Evolutionary conservation across 805 yeast species (phyloP).

Genomic region (Pichia thaimueangensis): DNA sequence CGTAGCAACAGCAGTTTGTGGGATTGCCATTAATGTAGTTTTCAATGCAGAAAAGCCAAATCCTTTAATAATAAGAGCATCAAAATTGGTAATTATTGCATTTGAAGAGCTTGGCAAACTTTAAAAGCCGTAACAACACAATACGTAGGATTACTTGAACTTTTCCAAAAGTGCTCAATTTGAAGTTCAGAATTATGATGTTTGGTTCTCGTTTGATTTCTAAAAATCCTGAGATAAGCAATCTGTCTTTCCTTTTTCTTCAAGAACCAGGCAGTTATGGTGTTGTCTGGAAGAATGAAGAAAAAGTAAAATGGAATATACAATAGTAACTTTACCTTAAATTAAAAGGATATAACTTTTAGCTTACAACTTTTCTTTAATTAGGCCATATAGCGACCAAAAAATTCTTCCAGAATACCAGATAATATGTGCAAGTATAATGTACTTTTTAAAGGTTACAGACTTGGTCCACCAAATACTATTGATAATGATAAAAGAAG

Average conservation of each 20-base stretch:
- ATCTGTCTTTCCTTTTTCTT: conserved; percentile 32
- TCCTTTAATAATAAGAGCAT: conserved; percentile 9
- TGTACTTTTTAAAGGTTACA: conserved; percentile 33
- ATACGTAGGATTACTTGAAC: conserved; percentile 37
- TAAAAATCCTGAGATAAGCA: conserved; percentile 3
- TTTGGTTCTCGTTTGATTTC: conserved; percentile 1
- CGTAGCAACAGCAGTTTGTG: conserved; percentile 33
- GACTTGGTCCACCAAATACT: conserved; percentile 28
- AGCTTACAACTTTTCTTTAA: conserved; percentile 36
- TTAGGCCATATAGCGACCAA: conserved; percentile 43
- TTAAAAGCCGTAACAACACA: conserved; percentile 29
- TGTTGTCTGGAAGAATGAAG: conserved; percentile 40
- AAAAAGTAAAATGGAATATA: conserved; percentile 24
- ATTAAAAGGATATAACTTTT: conserved; percentile 61
- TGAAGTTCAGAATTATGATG: conserved; percentile 38
- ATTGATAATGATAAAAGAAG: conserved; percentile 27
- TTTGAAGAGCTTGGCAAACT: conserved; percentile 24
- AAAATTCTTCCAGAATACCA: conserved; percentile 32
- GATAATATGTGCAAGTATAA: conserved; percentile 33
- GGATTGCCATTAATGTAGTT: conserved; percentile 23
- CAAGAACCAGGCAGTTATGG: conserved; percentile 39
- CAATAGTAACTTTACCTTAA: conserved; percentile 52
- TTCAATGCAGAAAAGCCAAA: conserved; percentile 13
- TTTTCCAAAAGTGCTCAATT: conserved; percentile 37
- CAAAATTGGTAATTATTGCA: conserved; percentile 11